Percentiles rank a stretch among this genome's conserved stretches.
Conservation (phyloP, 2,329 filamentous ascomycete species). For the Colletotrichum tofieldiae region DNA sequence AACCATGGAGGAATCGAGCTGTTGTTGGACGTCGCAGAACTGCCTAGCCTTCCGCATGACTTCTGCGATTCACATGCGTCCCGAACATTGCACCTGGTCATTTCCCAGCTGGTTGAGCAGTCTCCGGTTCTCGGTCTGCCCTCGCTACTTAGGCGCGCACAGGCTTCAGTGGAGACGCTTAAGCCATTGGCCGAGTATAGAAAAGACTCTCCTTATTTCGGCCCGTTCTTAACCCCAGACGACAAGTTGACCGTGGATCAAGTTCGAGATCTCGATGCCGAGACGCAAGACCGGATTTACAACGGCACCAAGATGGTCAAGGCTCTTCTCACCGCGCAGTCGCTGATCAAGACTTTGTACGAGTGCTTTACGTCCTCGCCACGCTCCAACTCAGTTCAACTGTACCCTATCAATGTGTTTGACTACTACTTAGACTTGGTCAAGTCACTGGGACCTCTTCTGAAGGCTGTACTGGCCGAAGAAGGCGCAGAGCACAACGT, state of each 20-base stretch:
- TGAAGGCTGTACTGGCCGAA: slow-evolving; percentile 88
- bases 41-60: slow-evolving; percentile 84
- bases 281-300: slow-evolving; percentile 60
- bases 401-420: slow-evolving; percentile 84
- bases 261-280: slow-evolving; percentile 55
- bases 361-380: slow-evolving; percentile 81
- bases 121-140: slow-evolving; percentile 87
- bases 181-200: slow-evolving; percentile 73
- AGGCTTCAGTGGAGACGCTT: slow-evolving; percentile 78
- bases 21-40: slow-evolving; percentile 86
- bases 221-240: slow-evolving; percentile 71
- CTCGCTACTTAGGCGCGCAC: slow-evolving; percentile 82
- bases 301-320: slow-evolving; percentile 86
- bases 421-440: slow-evolving; percentile 87
- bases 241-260: slow-evolving; percentile 49
- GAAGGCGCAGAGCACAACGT: slow-evolving; percentile 82
- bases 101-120: slow-evolving; percentile 84
- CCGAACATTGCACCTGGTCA: slow-evolving; percentile 79
- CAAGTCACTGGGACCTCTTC: slow-evolving; percentile 81
- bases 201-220: slow-evolving; percentile 78
- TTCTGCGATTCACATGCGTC: slow-evolving; percentile 78
- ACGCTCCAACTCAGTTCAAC: slow-evolving; percentile 75
- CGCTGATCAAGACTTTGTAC: slow-evolving; percentile 81
- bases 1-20: slow-evolving; percentile 86
- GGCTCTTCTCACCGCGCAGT: slow-evolving; percentile 82